Evolutionary conservation across 2,329 filamentous ascomycete genomes (phyloP).

Genomic region (Aspergillus novoparasiticus): DNA sequence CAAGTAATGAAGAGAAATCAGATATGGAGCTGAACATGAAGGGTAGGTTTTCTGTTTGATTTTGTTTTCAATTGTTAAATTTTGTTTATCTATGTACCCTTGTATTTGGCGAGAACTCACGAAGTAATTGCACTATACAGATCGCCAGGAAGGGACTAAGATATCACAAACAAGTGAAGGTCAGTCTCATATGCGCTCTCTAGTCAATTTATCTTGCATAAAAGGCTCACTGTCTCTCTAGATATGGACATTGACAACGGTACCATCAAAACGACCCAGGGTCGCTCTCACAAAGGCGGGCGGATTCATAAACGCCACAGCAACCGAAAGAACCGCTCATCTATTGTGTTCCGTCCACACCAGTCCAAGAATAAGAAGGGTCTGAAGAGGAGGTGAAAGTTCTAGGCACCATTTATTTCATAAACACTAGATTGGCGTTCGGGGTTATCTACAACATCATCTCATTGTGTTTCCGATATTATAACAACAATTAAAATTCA

Average conservation of each 20-base stretch:
- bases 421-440: conserved; percentile 14
- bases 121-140: conserved; percentile 14
- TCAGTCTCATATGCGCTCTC: conserved; percentile 11
- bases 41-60: conserved; percentile 24
- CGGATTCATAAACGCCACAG: conserved; percentile 42
- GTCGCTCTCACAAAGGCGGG: conserved; percentile 30
- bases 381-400: conserved; percentile 35
- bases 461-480: neutral
- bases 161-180: conserved; percentile 24
- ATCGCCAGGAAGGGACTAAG: conserved; percentile 20
- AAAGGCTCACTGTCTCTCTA: conserved; percentile 20
- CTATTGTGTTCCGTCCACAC: conserved; percentile 42
- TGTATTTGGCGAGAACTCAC: neutral
- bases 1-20: conserved; percentile 53
- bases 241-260: conserved; percentile 46
- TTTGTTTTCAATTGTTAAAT: neutral
- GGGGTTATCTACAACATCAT: conserved; percentile 6
- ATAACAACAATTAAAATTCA: neutral
- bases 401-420: neutral
- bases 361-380: conserved; percentile 34
- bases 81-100: neutral
- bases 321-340: conserved; percentile 36
- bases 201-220: neutral
- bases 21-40: conserved; percentile 28
- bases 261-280: conserved; percentile 23